Evolutionary conservation across 305 asterid species (phyloP).

Genomic region (Fraxinus platypoda): DNA sequence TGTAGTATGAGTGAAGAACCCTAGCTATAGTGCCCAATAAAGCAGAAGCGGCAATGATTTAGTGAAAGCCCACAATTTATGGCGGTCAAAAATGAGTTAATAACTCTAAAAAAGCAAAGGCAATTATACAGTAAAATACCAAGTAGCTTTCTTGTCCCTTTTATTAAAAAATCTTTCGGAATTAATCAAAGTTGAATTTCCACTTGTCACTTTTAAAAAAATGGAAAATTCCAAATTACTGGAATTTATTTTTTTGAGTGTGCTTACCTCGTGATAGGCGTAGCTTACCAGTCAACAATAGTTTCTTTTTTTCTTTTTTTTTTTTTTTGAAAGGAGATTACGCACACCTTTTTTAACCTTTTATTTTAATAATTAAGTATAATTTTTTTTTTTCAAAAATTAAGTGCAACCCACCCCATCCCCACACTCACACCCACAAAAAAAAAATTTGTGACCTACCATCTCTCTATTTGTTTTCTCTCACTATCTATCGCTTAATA

Average conservation of each 20-base stretch:
- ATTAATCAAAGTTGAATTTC: slow-evolving; percentile 23
- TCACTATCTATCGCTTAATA: no score
- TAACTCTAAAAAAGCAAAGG: slow-evolving; percentile 30
- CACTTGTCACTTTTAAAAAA: slow-evolving; percentile 29
- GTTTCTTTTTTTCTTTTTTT: no score
- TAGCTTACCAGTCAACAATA: background rate
- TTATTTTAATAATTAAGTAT: background rate
- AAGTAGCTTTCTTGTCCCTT: slow-evolving; percentile 24
- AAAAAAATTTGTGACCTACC: no score
- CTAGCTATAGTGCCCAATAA: slow-evolving; percentile 55
- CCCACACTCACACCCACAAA: background rate
- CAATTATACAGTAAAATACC: slow-evolving; percentile 27
- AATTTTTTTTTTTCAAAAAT: no score
- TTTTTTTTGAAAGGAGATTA: no score
- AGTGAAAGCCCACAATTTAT: slow-evolving; percentile 44
- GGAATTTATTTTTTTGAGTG: background rate
- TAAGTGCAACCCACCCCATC: background rate
- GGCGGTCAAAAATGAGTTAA: slow-evolving; percentile 49
- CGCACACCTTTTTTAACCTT: no score
- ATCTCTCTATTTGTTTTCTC: background rate
- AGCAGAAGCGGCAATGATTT: slow-evolving; percentile 61
- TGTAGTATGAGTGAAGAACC: slow-evolving; percentile 33
- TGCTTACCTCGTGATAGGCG: background rate
- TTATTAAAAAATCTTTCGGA: slow-evolving; percentile 19
- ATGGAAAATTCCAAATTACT: background rate